A percentile compares a stretch with the other conserved stretches of the same genome.
phyloP scores from a whole-genome alignment of 441 rosid genomes.

The Adansonia grandidieri region DNA sequence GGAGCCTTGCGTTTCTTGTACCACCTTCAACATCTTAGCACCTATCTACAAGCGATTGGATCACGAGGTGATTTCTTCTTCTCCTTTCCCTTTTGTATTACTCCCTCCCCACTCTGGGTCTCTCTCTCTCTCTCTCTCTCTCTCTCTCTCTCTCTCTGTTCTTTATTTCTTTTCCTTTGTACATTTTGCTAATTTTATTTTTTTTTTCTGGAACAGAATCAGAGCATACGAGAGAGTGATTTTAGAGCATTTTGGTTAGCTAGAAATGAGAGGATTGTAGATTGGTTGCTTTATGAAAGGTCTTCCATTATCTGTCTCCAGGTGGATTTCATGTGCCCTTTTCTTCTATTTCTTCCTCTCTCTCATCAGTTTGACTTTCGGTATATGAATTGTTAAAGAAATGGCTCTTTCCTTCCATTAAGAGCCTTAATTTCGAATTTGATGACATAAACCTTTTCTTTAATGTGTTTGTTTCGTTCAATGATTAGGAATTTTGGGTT shows the following conservation, averaged over 20 bases:
- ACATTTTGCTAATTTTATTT: conserved; percentile 5
- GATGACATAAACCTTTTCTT: conserved; percentile 10
- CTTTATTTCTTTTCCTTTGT: neutral
- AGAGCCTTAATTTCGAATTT: neutral
- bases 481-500: conserved; percentile 82
- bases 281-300: conserved; percentile 59
- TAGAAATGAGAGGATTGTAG: conserved; percentile 67
- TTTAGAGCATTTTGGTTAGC: conserved; percentile 55
- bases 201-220: conserved; percentile 48
- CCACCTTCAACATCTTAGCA: conserved; percentile 78
- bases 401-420: neutral
- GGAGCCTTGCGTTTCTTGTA: conserved; percentile 63
- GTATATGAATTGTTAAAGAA: conserved; percentile 4
- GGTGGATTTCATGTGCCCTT: conserved; percentile 40
- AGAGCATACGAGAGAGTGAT: conserved; percentile 71
- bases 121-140: too few relatives aligned
- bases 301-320: conserved; percentile 81
- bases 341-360: neutral
- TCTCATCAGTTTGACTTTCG: conserved; percentile 15
- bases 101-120: too few relatives aligned
- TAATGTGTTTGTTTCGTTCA: neutral
- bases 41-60: conserved; percentile 79
- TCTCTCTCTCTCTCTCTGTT: neutral
- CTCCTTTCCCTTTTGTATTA: neutral
- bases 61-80: conserved; percentile 43